Evolutionary conservation across 208 protist species (phyloP), one percentile per base, ranked within the genome.

Genomic region (Leishmania arabica): DNA sequence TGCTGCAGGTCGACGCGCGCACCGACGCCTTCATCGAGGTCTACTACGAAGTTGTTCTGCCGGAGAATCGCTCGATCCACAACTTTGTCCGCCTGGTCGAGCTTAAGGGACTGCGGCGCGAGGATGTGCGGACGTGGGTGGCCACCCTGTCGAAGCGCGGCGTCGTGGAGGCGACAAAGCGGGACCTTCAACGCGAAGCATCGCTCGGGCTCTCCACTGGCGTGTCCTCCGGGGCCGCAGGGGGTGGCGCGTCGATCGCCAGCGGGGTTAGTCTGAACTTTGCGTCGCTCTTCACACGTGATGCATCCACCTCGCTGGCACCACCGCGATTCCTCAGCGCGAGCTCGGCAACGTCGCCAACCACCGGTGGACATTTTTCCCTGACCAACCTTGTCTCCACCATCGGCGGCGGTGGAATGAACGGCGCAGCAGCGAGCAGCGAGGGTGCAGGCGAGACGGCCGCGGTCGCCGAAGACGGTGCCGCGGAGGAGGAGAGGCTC

Each of bases 81-180:
- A 91, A 96, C 79, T 97, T 96, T 86, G 92, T 96, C 40, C 95
- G 92, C 0, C 85, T 97, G 60, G 89, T 96, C 0, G 92, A 96
- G 84, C 86, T 97, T 7, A 96, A 96, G 54, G 95, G 95, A 31
- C 69, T 95, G 49, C 83, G 85, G 56, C 87, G 95, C n/a, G 95
- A 96, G 69, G 91, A 97, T 71, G 91, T 96, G 40, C 89, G 92
- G 19, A 70, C 85, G 56, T 95, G 90, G 92, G 93, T 97, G 75
- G 87, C 92, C 34, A 85, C 78, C 56, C 87, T 97, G 69, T 96
- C 95, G 24, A 95, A 95, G 83, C 86, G 86, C 34, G 95, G 95
- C 17, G 91, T 97, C n/a, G 93, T 95, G 15, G 92, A 97, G 86
- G 90, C 90, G n/a, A 97, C 95, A 13, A 87, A 89, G 79, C 86